Base-by-base conservation (phyloP, 768 basidiomycete species). In the Suillus sp. region DNA sequence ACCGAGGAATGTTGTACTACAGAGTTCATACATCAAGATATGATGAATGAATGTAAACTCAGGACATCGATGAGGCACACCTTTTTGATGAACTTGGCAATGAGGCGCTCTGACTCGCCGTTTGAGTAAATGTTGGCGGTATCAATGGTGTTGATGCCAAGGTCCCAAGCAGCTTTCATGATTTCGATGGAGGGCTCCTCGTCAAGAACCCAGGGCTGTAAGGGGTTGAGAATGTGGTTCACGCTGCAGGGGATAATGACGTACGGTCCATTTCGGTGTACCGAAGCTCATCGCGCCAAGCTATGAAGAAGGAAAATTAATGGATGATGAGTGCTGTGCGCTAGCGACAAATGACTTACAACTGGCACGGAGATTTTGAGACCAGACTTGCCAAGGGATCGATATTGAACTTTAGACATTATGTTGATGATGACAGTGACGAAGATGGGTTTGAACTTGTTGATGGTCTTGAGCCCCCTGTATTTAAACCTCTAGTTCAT, bases 101-200 rank as follows among this genome's bases (percentile, higher is more conserved):
- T 59, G 47, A 82, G 54, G 11, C 70, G 65, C 62, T 82, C 81
- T 0, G 78, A 79, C 55, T 73, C 72, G 30, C 76, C 78, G 40
- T 74, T 72, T 20, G 72, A 73, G 51, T 79, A 80, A 4, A 74
- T 16, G 58, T 78, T 78, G n/a, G 78, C 77, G 1, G 78, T 78
- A 43, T 81, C 79, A 58, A 77, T 72, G 4, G 77, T 79, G 61
- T 72, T 78, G 63, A 81, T 73, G 4, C 81, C 81, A 14, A 71
- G 65, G 34, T 79, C 74, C 71, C 72, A 80, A 4, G 81, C 81
- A 11, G 72, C 69, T 63, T 79, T 78, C 57, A 81, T 61, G 63
- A 80, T 68, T 53, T 69, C 64, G 22, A 75, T 60, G 0, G 75
- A 72, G n/a, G 75, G 60, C 1, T 68, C 70, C 60, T 74, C 74